Evolutionary conservation across 768 basidiomycete genomes (phyloP).

Genomic region (Gloeophyllum trabeum): DNA sequence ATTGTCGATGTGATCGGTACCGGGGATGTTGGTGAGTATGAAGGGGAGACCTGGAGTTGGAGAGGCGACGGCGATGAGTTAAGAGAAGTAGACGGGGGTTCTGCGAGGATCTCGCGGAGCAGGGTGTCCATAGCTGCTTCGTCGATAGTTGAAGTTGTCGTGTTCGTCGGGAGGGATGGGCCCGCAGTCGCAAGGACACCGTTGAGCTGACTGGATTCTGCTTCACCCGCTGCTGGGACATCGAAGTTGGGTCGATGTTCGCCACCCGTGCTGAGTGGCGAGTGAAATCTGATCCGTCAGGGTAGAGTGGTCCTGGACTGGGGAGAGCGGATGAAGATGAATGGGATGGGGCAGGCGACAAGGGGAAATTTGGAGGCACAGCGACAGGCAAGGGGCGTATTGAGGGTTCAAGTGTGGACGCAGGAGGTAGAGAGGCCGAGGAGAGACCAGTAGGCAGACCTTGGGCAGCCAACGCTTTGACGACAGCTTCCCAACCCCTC

Average conservation of each 20-base stretch:
- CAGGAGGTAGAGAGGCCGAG: constrained; percentile 7
- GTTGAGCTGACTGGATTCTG: constrained; percentile 25
- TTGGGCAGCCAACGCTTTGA: constrained; percentile 63
- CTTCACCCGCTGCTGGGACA: constrained; percentile 94
- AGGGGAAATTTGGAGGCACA: constrained; percentile 20
- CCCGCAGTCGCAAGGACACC: constrained; percentile 17
- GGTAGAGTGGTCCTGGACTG: constrained; percentile 19
- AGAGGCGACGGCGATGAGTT: constrained; percentile 19
- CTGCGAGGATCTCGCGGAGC: constrained; percentile 59
- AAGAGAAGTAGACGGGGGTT: constrained; percentile 25
- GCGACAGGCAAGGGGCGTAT: constrained; percentile 20
- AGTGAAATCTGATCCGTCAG: constrained; percentile 52
- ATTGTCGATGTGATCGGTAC: constrained; percentile 12
- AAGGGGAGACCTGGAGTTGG: too few species aligned
- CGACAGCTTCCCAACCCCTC: constrained; percentile 70
- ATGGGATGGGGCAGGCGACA: constrained; percentile 21
- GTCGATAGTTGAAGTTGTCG: constrained; percentile 26
- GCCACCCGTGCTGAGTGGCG: constrained; percentile 98
- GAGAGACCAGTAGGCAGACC: constrained; percentile 37
- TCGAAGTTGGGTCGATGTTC: constrained; percentile 54
- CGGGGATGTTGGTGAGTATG: too few species aligned
- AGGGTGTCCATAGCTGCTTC: constrained; percentile 57
- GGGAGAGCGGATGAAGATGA: constrained; percentile 13
- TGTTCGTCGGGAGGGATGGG: constrained; percentile 8
- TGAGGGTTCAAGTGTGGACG: constrained; percentile 7